Base-by-base conservation (phyloP, 306 rosid genomes). In the Cucumis cinereus region DNA sequence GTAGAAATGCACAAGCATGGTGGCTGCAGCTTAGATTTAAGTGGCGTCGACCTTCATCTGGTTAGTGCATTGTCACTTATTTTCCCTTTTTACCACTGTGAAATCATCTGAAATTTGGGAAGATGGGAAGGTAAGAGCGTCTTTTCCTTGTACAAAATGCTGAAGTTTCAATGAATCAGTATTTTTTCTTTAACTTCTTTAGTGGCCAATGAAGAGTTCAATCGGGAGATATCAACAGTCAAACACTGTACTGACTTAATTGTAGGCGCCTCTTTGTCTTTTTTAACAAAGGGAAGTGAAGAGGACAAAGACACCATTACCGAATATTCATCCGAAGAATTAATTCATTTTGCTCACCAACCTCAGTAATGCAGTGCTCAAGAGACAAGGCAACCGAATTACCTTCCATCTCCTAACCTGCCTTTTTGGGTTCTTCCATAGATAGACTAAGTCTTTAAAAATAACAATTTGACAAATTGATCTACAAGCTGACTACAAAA, bases 1-100 rank as follows among this genome's bases (percentile, higher is more conserved):
- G 91, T 94, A 0, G 93, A 91, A 79, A 94, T 94, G 89, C 77
- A 71, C 83, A 94, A 89, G 82, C 98, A 90, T 40, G 93, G 98
- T 19, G 73, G 79, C 66, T 90, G 93, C 63, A 78, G 86, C 64
- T 80, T 94, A 88, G 88, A 90, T 78, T 87, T 91, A 71, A 83
- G 83, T 53, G 87, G 89, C 76, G 57, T 91, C 78, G 88, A 86
- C 79, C 90, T 89, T 59, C 75, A 79, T 82, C 81, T 90, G 89
- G 98, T 91, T 45, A 79, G 83, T 77, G 28, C 58, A 16, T 43
- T 55, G 36, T 54, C 73, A 20, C 19, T 22, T 23, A 36, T 50
- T 47, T 47, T 49, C 47, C 20, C 55, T 16, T 50, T 50, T 16
- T 50, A 50, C 55, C 55, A 50, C 2, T 5, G 20, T 50, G 55